These are phyloP conservation scores for Daldinia childiae DNA, from an alignment of 495 filamentous ascomycete species.

Conservation along the genomic window DNA sequence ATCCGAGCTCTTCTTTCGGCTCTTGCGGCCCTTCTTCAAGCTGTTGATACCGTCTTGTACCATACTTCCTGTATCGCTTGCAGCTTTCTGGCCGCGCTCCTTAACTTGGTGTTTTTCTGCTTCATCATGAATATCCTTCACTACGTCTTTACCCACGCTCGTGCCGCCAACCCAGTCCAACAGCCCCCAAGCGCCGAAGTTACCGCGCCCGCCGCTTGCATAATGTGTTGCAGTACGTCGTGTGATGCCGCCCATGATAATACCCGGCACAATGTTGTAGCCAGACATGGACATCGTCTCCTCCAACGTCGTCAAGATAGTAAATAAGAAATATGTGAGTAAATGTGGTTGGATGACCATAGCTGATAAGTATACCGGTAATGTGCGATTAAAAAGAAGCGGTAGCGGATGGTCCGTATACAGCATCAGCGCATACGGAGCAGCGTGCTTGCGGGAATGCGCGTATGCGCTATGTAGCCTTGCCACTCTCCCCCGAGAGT, in stretches of 20 bases:
- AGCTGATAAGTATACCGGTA: constrained; percentile 80
- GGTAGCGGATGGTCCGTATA: constrained; percentile 80
- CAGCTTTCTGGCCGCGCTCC: constrained; percentile 54
- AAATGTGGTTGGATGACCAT: constrained; percentile 74
- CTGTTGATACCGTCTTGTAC: constrained; percentile 51
- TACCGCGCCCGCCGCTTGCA: constrained; percentile 67
- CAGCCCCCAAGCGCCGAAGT: constrained; percentile 81
- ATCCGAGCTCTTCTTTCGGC: constrained; percentile 52
- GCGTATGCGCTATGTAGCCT: constrained; percentile 70
- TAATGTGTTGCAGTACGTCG: constrained; percentile 75
- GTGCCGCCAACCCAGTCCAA: constrained; percentile 83
- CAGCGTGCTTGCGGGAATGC: constrained; percentile 61
- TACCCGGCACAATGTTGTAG: constrained; percentile 77
- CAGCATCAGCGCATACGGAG: constrained; percentile 71
- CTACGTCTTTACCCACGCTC: constrained; percentile 64
- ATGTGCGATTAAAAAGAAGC: constrained; percentile 72
- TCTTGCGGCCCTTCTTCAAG: constrained; percentile 49
- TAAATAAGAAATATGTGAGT: constrained; percentile 78
- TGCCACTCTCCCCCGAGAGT: constrained; percentile 50
- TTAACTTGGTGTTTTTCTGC: constrained; percentile 67
- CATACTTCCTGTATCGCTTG: constrained; percentile 47
- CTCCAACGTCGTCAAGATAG: constrained; percentile 74
- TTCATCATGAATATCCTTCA: constrained; percentile 65
- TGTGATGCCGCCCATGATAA: constrained; percentile 79
- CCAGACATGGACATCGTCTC: constrained; percentile 81